Conservation (phyloP, 495 filamentous ascomycete species). For the Chaetomidium leptoderma region DNA sequence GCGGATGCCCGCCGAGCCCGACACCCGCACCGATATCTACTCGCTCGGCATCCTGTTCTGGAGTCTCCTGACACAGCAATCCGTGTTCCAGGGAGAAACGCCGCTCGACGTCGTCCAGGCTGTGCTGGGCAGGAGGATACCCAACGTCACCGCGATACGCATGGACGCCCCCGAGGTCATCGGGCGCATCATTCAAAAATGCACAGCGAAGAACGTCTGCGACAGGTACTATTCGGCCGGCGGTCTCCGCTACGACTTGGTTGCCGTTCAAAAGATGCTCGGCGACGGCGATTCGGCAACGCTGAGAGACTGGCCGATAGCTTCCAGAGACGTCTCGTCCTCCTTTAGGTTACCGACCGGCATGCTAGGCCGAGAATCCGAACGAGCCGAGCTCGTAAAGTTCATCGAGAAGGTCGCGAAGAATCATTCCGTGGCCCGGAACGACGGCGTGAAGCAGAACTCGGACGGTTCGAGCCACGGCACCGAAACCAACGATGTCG, state of each 20-base stretch:
- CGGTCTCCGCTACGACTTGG: slow-evolving; percentile 72
- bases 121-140: slow-evolving; percentile 70
- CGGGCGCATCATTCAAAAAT: slow-evolving; percentile 77
- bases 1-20: slow-evolving; percentile 81
- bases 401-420: slow-evolving; percentile 68
- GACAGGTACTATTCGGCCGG: slow-evolving; percentile 82
- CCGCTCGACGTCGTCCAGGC: slow-evolving; percentile 85
- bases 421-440: slow-evolving; percentile 49
- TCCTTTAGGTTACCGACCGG: slow-evolving; percentile 75
- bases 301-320: slow-evolving; percentile 66
- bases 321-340: slow-evolving; percentile 72
- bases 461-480: slow-evolving; percentile 54
- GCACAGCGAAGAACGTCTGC: slow-evolving; percentile 77
- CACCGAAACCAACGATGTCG: slow-evolving; percentile 52
- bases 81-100: slow-evolving; percentile 70
- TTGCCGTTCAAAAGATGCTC: slow-evolving; percentile 63
- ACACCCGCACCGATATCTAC: slow-evolving; percentile 87
- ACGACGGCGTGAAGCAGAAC: slow-evolving; percentile 45
- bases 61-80: slow-evolving; percentile 72
- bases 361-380: slow-evolving; percentile 75
- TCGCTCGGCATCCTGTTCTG: slow-evolving; percentile 82
- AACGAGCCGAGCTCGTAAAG: slow-evolving; percentile 62
- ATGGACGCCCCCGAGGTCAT: slow-evolving; percentile 78
- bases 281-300: slow-evolving; percentile 67
- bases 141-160: slow-evolving; percentile 65